Evolutionary conservation across 75 land plant genomes (phyloP).

Genomic region (Cunninghamia lanceolata): DNA sequence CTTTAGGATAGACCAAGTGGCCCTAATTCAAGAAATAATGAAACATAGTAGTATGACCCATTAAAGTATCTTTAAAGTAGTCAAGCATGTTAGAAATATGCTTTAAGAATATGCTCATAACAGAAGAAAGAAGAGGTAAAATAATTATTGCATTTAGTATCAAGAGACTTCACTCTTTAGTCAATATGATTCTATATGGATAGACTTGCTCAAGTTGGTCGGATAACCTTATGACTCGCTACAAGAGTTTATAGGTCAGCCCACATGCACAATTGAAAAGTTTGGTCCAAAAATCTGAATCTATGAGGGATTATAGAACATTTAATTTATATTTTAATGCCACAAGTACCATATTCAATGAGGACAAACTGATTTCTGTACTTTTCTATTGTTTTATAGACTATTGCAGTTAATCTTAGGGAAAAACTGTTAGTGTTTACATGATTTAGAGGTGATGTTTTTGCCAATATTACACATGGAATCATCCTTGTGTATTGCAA

Average conservation of each 20-base stretch:
- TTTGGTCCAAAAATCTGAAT: not conserved
- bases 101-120: not conserved
- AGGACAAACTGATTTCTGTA: not conserved
- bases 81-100: not conserved
- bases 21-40: too few species aligned
- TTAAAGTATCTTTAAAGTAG: not conserved
- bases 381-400: not conserved
- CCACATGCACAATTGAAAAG: not conserved
- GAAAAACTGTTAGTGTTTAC: not conserved
- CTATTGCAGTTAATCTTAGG: not conserved
- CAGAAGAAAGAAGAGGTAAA: not conserved
- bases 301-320: not conserved
- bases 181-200: not conserved
- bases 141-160: not conserved
- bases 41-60: too few species aligned
- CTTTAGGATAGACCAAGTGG: too few species aligned
- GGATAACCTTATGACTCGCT: not conserved
- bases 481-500: too few species aligned
- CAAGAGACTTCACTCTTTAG: not conserved
- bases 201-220: not conserved
- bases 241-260: not conserved
- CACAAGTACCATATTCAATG: not conserved
- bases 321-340: not conserved
- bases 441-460: not conserved
- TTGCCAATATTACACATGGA: too few species aligned